Base-by-base conservation (phyloP, 2,329 filamentous ascomycete genomes). In the Lecanoromycetidae sp. region DNA sequence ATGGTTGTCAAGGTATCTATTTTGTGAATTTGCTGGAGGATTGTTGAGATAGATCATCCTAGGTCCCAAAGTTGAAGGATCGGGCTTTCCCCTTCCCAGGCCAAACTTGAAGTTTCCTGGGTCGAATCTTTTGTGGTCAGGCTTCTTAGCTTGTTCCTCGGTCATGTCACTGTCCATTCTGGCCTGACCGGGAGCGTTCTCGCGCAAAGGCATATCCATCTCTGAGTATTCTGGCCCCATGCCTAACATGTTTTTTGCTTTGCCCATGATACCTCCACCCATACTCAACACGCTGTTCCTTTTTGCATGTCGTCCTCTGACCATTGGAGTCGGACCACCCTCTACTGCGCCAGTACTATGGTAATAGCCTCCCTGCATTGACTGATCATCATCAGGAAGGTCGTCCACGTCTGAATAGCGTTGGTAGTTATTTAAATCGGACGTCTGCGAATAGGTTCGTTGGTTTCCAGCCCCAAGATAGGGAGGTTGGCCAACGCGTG, bases 41-140 rank as follows among this genome's bases (percentile, higher is more conserved):
- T 98, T 96, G 74, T 98, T 98, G 61, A 98, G 77, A 62, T 93
- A 80, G 61, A 98, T 96, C 57, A 95, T 79, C 55, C 91, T 78
- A 35, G 91, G 91, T 9, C 91, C 91, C 25, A 96, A 72, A 5
- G 86, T 93, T 35, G 90, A 86, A 6, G 90, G 88, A 63, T 98
- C 91, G 35, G 80, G 77, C 63, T 91, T 91, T 55, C 80, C 75
- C 60, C 84, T 72, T 17, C 87, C 86, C 63, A 96, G 87, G 40
- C 88, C 86, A 63, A 94, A 95, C 68, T 86, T 94, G 78, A 96
- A 93, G 60, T 79, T 85, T 57, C 78, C 76, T 58, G 80, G 70
- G 56, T 79, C 79, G 57, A 84, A 80, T 56, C 71, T 79, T 63
- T 74, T 83, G 57, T 63, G 62, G 57, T 68, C 51, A 60, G 61